phyloP scores from a whole-genome alignment of 495 filamentous ascomycete species.

The Podospora conica region DNA sequence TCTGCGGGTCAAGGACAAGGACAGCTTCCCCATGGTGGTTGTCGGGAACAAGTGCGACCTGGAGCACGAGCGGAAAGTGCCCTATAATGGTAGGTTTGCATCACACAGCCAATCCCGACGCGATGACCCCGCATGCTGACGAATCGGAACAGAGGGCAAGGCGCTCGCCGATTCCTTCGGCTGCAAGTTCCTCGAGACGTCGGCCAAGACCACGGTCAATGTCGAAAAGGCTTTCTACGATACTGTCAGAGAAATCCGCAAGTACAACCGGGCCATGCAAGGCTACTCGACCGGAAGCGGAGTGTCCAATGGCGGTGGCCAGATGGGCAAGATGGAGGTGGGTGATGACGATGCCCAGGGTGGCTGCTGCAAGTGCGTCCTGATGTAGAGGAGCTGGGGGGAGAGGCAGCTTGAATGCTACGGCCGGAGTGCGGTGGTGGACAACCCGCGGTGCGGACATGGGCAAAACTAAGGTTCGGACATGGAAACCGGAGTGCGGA shows the following conservation, averaged over 20 bases:
- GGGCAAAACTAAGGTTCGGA: not conserved
- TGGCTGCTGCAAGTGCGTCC: conserved; percentile 83
- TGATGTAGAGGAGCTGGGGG: conserved; percentile 65
- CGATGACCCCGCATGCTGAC: conserved; percentile 20
- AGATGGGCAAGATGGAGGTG: conserved; percentile 69
- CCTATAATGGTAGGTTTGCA: conserved; percentile 68
- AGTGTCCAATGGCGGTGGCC: conserved; percentile 55
- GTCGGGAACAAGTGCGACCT: conserved; percentile 99
- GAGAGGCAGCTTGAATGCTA: not conserved
- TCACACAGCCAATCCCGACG: not conserved
- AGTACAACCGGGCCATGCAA: conserved; percentile 96
- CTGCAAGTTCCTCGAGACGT: conserved; percentile 98
- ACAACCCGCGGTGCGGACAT: not conserved
- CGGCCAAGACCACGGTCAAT: conserved; percentile 94
- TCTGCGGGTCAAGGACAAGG: conserved; percentile 95
- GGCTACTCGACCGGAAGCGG: conserved; percentile 65
- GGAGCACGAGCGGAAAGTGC: conserved; percentile 82
- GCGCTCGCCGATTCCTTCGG: conserved; percentile 77
- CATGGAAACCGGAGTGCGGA: not conserved
- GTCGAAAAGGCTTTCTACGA: conserved; percentile 98
- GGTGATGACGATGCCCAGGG: conserved; percentile 61
- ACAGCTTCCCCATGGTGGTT: conserved; percentile 98
- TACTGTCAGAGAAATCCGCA: conserved; percentile 91
- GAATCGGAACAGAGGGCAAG: conserved; percentile 67
- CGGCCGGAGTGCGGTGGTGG: not conserved